phyloP scores from a whole-genome alignment of 352 stramenopile genomes.

The Phytophthora agathidicida region DNA sequence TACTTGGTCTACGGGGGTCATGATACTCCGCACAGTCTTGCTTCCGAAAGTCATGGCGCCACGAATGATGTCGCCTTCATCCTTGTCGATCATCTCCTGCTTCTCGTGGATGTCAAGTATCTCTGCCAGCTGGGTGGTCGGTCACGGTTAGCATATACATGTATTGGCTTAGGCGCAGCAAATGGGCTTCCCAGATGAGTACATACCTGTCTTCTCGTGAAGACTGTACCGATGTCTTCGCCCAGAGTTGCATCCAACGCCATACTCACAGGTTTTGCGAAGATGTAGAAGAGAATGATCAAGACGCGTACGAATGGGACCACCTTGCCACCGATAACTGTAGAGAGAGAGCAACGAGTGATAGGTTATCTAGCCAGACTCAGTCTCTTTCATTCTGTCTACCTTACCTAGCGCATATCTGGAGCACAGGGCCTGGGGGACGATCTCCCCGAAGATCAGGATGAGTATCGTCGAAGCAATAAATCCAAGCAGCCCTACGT shows the following conservation, averaged over 20 bases:
- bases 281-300: conserved; percentile 92
- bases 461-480: conserved; percentile 95
- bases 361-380: conserved; percentile 17
- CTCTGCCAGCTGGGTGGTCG: conserved; percentile 92
- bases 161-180: background rate
- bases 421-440: conserved; percentile 94
- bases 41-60: conserved; percentile 95
- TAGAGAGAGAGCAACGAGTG: background rate
- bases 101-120: conserved; percentile 97
- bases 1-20: conserved; percentile 93
- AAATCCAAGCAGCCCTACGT: conserved; percentile 86
- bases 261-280: conserved; percentile 94
- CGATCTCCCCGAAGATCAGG: conserved; percentile 96
- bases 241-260: conserved; percentile 93
- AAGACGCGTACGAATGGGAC: conserved; percentile 95
- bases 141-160: no score
- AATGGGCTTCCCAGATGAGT: background rate
- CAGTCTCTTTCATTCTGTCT: no score
- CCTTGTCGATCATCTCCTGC: conserved; percentile 92
- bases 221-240: conserved; percentile 95
- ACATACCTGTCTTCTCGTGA: conserved; percentile 85
- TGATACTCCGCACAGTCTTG: conserved; percentile 92
- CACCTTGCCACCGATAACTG: conserved; percentile 72
- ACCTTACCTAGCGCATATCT: conserved; percentile 91
- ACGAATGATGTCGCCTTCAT: conserved; percentile 94